Evolutionary conservation across 345 rosid species (phyloP).

Genomic region (Excoecaria agallocha): DNA sequence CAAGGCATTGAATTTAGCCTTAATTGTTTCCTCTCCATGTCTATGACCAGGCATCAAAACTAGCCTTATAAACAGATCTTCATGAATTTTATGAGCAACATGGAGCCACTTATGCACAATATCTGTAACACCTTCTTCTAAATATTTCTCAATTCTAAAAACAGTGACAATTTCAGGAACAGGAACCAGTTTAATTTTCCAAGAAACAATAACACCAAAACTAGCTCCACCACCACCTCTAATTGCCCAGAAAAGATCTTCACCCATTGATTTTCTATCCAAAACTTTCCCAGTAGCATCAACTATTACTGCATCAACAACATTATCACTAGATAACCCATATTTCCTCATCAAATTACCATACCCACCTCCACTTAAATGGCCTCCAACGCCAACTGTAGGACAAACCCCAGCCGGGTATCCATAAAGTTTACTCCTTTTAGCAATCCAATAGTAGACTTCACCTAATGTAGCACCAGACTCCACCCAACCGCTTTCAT

Average conservation of each 20-base stretch:
- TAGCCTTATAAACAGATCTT: neutral
- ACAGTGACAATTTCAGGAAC: neutral
- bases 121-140: neutral
- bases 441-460: neutral
- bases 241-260: conserved; percentile 2
- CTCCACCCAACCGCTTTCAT: neutral
- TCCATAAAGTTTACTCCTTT: neutral
- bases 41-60: neutral
- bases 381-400: neutral
- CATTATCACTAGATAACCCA: neutral
- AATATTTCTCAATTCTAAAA: neutral
- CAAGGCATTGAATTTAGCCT: neutral
- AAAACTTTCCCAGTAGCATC: neutral
- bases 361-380: neutral
- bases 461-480: neutral
- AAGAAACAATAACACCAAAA: conserved; percentile 2
- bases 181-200: neutral
- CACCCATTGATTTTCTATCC: neutral
- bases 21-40: neutral
- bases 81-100: neutral
- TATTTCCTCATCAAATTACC: neutral
- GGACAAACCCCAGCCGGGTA: neutral
- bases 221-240: conserved; percentile 9
- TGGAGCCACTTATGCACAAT: neutral
- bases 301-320: neutral